Evolutionary conservation across 1,284 basidiomycete species (phyloP).

Genomic region (Ustilago vetiveriae): DNA sequence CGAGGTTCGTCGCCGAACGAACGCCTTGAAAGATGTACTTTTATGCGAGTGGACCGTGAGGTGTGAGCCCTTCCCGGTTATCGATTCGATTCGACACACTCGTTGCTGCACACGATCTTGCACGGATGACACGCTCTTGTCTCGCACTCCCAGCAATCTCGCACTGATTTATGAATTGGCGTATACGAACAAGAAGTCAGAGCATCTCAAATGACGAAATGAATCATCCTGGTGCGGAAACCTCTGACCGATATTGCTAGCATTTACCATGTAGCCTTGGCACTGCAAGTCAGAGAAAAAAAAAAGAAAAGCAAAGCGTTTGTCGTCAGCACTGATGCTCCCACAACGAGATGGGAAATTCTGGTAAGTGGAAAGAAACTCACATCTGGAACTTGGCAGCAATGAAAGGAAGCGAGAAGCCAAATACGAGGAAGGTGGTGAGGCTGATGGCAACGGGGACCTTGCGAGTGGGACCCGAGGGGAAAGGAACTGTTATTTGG

Average conservation of each 20-base stretch:
- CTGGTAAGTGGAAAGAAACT: neutral
- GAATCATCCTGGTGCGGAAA: no score
- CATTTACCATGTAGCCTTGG: conserved; percentile 47
- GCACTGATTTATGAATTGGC: no score
- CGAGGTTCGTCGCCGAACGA: neutral
- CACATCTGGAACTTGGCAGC: conserved; percentile 60
- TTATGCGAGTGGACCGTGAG: neutral
- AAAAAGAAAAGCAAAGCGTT: neutral
- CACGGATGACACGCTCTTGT: no score
- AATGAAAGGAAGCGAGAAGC: conserved; percentile 61
- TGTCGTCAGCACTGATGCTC: no score
- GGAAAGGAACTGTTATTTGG: conserved; percentile 58
- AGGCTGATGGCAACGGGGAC: conserved; percentile 54
- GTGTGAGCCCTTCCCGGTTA: no score
- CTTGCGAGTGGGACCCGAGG: conserved; percentile 60
- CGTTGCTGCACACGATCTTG: no score
- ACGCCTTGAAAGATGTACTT: neutral
- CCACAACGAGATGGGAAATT: no score
- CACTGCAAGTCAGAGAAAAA: conserved; percentile 11
- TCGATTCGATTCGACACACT: no score
- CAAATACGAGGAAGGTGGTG: conserved; percentile 56
- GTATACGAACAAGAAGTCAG: no score
- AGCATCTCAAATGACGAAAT: no score
- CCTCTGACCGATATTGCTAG: no score
- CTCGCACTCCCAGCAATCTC: no score